These are phyloP conservation scores for Asterionellopsis glacialis DNA, from an alignment of 108 stramenopile genomes.

Conservation along the genomic window DNA sequence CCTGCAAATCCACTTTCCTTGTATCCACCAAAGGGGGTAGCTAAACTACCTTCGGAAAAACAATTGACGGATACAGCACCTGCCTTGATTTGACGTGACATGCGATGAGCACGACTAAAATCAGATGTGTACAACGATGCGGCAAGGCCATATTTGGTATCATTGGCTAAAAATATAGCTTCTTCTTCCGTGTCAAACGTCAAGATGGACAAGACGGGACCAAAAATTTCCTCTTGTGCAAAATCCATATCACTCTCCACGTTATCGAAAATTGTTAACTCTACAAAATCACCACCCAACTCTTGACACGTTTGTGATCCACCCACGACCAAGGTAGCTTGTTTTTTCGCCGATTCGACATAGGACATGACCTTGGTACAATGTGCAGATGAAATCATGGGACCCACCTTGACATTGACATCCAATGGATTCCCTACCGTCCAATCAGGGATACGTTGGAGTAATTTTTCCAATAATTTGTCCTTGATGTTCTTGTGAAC, in stretches of 20 bases:
- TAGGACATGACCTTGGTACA: constrained; percentile 34
- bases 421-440: constrained; percentile 44
- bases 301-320: constrained; percentile 13
- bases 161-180: constrained; percentile 52
- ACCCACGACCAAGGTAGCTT: constrained; percentile 24
- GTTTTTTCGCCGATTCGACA: constrained; percentile 29
- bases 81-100: neutral
- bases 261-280: constrained; percentile 28
- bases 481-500: constrained; percentile 39
- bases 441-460: constrained; percentile 18
- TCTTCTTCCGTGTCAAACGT: constrained; percentile 30
- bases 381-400: constrained; percentile 36
- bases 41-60: neutral
- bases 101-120: neutral
- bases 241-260: constrained; percentile 1
- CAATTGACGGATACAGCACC: neutral
- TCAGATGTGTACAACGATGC: constrained; percentile 10
- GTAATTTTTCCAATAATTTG: constrained; percentile 30
- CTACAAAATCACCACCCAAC: constrained; percentile 32
- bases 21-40: constrained; percentile 45
- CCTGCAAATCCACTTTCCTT: constrained; percentile 58
- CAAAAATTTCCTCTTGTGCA: constrained; percentile 11
- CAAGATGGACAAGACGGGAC: constrained; percentile 12
- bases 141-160: constrained; percentile 55
- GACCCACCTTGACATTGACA: constrained; percentile 44